Percentiles rank a stretch among this genome's conserved stretches.
Evolutionary conservation across 1,284 basidiomycete species (phyloP).

Genomic region (Gomphus bonarii): DNA sequence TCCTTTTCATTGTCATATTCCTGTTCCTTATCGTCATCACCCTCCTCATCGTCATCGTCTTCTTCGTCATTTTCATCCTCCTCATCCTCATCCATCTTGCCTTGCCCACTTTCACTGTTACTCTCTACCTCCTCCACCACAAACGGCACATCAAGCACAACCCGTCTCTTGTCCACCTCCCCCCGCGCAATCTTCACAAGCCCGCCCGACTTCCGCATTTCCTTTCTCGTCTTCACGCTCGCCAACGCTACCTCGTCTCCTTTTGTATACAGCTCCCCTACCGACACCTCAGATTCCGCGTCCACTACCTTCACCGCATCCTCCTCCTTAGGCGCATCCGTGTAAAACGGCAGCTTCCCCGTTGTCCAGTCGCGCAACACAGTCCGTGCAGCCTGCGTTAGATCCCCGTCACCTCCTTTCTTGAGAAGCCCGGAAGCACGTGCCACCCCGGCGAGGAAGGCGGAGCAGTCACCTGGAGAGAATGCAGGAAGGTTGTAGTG

Average conservation of each 20-base stretch:
- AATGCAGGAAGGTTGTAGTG: conserved; percentile 85
- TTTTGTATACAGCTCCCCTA: conserved; percentile 27
- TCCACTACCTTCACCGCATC: background rate
- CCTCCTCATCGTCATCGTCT: conserved; percentile 13
- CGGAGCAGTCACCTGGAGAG: conserved; percentile 53
- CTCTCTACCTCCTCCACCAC: conserved; percentile 21
- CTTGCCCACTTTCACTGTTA: conserved; percentile 21
- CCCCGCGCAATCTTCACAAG: conserved; percentile 48
- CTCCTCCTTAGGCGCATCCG: conserved; percentile 19
- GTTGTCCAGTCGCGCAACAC: conserved; percentile 87
- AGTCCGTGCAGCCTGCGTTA: conserved; percentile 71
- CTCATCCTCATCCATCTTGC: conserved; percentile 5
- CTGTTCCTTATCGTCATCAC: conserved; percentile 17
- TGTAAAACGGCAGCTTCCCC: conserved; percentile 75
- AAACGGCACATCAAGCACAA: conserved; percentile 49
- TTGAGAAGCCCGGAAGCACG: conserved; percentile 73
- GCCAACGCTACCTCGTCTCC: conserved; percentile 36
- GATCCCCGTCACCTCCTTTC: conserved; percentile 75
- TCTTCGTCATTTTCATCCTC: conserved; percentile 19
- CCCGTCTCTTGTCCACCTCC: conserved; percentile 41
- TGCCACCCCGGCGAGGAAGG: conserved; percentile 79
- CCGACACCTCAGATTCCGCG: conserved; percentile 13
- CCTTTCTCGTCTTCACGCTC: conserved; percentile 45
- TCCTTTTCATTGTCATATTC: conserved; percentile 18
- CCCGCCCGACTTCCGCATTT: conserved; percentile 49